Percentiles rank a stretch among this genome's conserved stretches.
phyloP scores from a whole-genome alignment of 495 filamentous ascomycete genomes.

The Tuber borchii region DNA sequence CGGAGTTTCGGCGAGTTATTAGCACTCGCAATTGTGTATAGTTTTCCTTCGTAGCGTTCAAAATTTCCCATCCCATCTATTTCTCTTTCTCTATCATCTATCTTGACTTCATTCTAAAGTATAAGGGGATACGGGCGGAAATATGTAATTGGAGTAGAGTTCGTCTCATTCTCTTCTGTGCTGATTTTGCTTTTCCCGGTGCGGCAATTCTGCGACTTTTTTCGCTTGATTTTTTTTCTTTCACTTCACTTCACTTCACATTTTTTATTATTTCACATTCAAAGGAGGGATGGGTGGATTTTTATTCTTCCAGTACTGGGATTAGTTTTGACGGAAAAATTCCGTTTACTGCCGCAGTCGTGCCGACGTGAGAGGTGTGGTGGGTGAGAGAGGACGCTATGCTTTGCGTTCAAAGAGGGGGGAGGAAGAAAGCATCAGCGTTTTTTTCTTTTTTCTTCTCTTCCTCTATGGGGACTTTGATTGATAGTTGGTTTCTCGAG shows the following conservation, averaged over 20 bases:
- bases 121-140: constrained; percentile 33
- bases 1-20: constrained; percentile 42
- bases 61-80: constrained; percentile 25
- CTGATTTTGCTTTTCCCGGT: constrained; percentile 36
- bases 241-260: constrained; percentile 9
- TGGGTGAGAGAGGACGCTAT: constrained; percentile 22
- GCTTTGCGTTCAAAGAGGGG: constrained; percentile 26
- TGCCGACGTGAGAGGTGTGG: constrained; percentile 18
- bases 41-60: constrained; percentile 36
- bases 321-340: constrained; percentile 32
- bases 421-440: constrained; percentile 7
- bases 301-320: constrained; percentile 33
- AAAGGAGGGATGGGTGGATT: constrained; percentile 25
- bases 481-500: background rate
- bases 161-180: constrained; percentile 21
- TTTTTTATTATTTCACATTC: constrained; percentile 27
- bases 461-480: background rate
- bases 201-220: constrained; percentile 38
- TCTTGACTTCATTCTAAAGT: constrained; percentile 34
- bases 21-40: constrained; percentile 43
- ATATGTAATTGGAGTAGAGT: constrained; percentile 40
- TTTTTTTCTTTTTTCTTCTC: background rate
- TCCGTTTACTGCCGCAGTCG: constrained; percentile 27
- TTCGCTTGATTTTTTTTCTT: constrained; percentile 37
- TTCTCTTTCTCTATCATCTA: constrained; percentile 28